Conservation (phyloP, 148 eudicot genomes). For the Fagopyrum homotropicum region DNA sequence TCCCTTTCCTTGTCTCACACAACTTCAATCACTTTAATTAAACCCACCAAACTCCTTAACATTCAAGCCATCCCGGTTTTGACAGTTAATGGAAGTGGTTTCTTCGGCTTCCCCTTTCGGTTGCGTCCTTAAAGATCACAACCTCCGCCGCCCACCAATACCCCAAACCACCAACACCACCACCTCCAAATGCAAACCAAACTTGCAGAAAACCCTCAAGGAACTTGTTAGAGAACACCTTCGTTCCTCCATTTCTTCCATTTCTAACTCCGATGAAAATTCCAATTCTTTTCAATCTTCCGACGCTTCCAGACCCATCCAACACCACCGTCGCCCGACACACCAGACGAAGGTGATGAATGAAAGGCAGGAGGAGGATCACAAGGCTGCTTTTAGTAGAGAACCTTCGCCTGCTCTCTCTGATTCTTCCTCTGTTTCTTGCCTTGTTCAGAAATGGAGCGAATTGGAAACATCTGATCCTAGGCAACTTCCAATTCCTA, state of each 20-base stretch:
- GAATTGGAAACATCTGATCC: constrained; percentile 11
- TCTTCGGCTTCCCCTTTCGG: constrained; percentile 42
- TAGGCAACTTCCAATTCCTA: background rate
- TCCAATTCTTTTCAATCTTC: background rate
- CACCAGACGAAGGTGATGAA: too few relatives aligned
- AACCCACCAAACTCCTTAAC: background rate
- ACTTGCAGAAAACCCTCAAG: constrained; percentile 2
- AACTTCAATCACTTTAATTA: background rate
- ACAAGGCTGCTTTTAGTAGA: constrained; percentile 15
- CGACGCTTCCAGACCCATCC: background rate
- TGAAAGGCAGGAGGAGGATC: constrained; percentile 2
- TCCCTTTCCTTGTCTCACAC: background rate
- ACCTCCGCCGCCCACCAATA: constrained; percentile 18
- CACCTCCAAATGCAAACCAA: background rate
- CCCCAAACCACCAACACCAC: background rate
- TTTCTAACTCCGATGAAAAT: constrained; percentile 13
- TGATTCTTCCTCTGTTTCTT: constrained; percentile 36
- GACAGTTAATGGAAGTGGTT: constrained; percentile 32
- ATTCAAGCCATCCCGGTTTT: background rate
- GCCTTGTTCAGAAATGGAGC: constrained; percentile 64
- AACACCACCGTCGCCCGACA: too few relatives aligned
- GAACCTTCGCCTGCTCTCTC: constrained; percentile 23
- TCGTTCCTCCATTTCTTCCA: constrained; percentile 12
- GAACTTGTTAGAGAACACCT: constrained; percentile 10
- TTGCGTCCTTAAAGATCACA: constrained; percentile 42